phyloP scores from a whole-genome alignment of 371 early-diverging fungal species.

The Synchytrium microbalum region DNA sequence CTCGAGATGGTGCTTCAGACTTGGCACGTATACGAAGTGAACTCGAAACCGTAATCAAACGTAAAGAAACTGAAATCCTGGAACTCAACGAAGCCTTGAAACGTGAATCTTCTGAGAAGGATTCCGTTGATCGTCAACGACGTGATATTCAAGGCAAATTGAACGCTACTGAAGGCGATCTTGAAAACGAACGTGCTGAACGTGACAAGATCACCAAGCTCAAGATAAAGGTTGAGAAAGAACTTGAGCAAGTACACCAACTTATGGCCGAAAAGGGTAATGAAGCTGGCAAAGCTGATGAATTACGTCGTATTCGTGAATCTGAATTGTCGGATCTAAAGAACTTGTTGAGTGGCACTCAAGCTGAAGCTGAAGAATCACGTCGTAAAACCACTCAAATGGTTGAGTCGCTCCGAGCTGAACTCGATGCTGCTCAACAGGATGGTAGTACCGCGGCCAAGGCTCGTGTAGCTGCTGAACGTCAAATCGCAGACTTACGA shows the following conservation, averaged over 20 bases:
- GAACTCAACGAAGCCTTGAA: constrained; percentile 37
- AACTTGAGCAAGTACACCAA: constrained; percentile 49
- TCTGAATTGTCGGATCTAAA: constrained; percentile 60
- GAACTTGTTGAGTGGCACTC: constrained; percentile 44
- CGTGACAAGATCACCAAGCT: constrained; percentile 46
- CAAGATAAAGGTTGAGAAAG: constrained; percentile 52
- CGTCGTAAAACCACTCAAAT: constrained; percentile 38
- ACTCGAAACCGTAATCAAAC: constrained; percentile 32
- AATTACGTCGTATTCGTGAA: constrained; percentile 66
- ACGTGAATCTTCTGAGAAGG: constrained; percentile 36
- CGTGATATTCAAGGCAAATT: constrained; percentile 55
- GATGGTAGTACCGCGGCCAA: constrained; percentile 51
- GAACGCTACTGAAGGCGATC: constrained; percentile 51
- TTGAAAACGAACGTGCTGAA: constrained; percentile 53
- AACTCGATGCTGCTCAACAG: constrained; percentile 52
- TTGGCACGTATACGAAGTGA: constrained; percentile 28
- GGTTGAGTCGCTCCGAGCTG: constrained; percentile 46
- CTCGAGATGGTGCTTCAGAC: constrained; percentile 30
- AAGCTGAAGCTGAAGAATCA: constrained; percentile 56
- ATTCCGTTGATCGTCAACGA: constrained; percentile 48
- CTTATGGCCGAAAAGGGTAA: constrained; percentile 68
- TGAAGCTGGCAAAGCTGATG: constrained; percentile 60
- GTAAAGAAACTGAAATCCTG: constrained; percentile 34
- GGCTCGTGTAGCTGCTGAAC: constrained; percentile 42
- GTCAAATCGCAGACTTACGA: constrained; percentile 37